Evolutionary conservation across 1,139 yeast species (phyloP), one percentile per base, ranked within the genome.

Genomic region (Arxiozyma heterogenica): DNA sequence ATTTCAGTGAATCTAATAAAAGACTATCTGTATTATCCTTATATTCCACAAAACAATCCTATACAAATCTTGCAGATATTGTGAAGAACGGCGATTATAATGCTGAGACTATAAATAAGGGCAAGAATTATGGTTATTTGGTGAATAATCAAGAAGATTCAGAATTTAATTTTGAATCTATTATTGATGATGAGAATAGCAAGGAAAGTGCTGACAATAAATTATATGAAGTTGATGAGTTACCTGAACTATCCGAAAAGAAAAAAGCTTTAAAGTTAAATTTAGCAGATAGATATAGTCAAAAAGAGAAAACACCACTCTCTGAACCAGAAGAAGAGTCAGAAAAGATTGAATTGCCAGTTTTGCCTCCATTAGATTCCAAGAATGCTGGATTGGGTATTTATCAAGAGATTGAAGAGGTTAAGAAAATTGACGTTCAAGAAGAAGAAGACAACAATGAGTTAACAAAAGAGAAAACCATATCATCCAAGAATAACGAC

Each of bases 1-100:
- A 80, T 56, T 83, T 80, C 66, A 77, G 83, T 46, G 77, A 77
- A 53, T 80, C 83, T 2, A 81, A 81, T 64, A 84, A 83, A 70
- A 76, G 93, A 63, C 73, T 84, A 51, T 83, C 89, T 22, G 86
- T 84, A 12, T 69, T 85, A 52, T 83, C 90, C 0, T 73, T 84
- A 70, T 82, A 83, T 61, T 84, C 90, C 1, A 81, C 90, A 3
- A 82, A 78, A 58, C 81, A 77, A 54, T 82, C 89, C 0, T 84
- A 79, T 61, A 78, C 77, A 47, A 84, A 84, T 64, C 74, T 84
- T 65, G 80, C 78, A 54, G 76, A 82, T 11, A 77, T 81, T 51
- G 68, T 83, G 58, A 75, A 75, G 51, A 52, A 53, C 23, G 25
- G 51, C 15, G 73, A 72, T 23, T 38, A 54, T 20, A 54, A 47